phyloP scores from a whole-genome alignment of 179 eudicot genomes.

The Carnegiea gigantea region DNA sequence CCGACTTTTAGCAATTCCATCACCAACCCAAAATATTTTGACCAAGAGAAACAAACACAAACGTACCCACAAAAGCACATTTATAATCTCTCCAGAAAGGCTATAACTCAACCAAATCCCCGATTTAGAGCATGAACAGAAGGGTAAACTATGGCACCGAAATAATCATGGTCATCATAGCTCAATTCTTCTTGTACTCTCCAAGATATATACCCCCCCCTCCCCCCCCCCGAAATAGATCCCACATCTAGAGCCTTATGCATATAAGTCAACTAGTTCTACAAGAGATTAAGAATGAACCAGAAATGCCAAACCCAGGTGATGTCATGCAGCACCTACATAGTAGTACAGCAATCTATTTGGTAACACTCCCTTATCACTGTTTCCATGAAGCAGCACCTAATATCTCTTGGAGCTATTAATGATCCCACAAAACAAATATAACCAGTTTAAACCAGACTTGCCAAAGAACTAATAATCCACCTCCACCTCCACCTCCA shows the following conservation, averaged over 20 bases:
- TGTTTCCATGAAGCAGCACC: not conserved
- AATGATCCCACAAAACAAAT: not conserved
- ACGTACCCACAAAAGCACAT: not conserved
- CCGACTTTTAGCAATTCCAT: not conserved
- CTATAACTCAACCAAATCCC: not conserved
- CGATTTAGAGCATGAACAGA: too few relatives aligned
- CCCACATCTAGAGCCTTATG: not conserved
- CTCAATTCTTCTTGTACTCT: too few relatives aligned
- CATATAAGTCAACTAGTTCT: not conserved
- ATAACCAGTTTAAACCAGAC: not conserved
- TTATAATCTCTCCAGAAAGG: not conserved
- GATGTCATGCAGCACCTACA: not conserved
- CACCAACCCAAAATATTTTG: not conserved
- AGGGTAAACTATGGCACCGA: too few relatives aligned
- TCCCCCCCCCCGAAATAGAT: not conserved
- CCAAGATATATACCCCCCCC: not conserved
- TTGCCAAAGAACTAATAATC: not conserved
- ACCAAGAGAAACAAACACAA: not conserved
- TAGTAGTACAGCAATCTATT: not conserved
- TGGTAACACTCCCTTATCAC: not conserved
- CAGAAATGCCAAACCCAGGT: not conserved
- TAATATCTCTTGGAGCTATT: not conserved
- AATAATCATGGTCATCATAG: too few relatives aligned
- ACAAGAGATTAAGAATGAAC: not conserved
- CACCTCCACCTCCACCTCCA: not conserved